Base-by-base conservation (phyloP, 2,329 filamentous ascomycete genomes). In the Mollisia scopiformis region DNA sequence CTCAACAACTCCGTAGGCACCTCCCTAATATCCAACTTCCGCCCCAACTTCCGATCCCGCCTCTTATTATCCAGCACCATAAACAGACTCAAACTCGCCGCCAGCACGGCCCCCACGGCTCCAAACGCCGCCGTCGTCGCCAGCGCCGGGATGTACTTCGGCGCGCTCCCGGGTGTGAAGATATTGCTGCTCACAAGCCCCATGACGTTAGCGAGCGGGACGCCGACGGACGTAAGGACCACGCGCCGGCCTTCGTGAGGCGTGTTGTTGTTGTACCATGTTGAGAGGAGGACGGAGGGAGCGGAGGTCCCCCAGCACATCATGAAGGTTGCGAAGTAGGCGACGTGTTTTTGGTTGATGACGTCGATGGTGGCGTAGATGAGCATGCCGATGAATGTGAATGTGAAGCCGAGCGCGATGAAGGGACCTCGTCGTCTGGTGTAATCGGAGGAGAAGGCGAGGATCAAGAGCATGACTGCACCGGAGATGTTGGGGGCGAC, bases 401-500 rank as follows among this genome's bases (percentile, higher is more conserved):
- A 85, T 2, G 85, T 74, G 73, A 92, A 93, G 0, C 89, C 90
- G 3, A 91, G 76, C 0, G 86, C 85, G 66, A 94, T 88, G 72
- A 93, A 93, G 0, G 90, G 89, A 57, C 88, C 67, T 41, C 72
- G 57, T 19, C 65, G 55, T 6, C 69, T 62, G 1, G 65, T 68
- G 43, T 79, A 81, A 70, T 94, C 91, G 2, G 87, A 91, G 4
- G 82, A 75, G 67, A 92, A 93, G 0, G 89, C 90, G 0, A 93
- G 79, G 14, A 93, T 76, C 0, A 94, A 78, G 2, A 93, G 79
- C 81, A 92, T 88, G 1, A 84, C 83, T 0, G 90, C 89, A 1
- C 91, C 91, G 0, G 85, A 86, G 49, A 92, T 82, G 68, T 93
- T 94, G 1, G 91, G 91, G 0, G 91, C 91, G 0, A 94, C 90